A percentile compares a stretch with the other conserved stretches of the same genome.
Conservation (phyloP, 495 filamentous ascomycete species). For the Barbatosphaeria neglecta region DNA sequence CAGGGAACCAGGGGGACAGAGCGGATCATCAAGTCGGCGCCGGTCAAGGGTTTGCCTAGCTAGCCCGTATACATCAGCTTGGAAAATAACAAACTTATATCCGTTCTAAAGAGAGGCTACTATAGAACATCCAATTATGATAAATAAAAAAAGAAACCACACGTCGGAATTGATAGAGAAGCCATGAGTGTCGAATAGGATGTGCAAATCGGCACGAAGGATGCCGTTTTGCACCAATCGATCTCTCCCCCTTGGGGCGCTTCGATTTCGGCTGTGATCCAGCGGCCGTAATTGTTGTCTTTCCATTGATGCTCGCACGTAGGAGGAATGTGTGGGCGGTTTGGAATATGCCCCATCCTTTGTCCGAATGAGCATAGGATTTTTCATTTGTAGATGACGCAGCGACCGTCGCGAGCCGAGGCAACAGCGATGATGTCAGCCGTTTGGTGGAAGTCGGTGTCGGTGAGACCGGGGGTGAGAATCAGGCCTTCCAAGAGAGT, state of each 20-base stretch:
- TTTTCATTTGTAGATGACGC: neutral
- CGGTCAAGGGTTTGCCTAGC: conserved; percentile 21
- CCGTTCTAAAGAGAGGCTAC: conserved; percentile 11
- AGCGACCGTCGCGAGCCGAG: neutral
- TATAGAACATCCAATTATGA: too few species aligned
- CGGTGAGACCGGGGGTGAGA: too few species aligned
- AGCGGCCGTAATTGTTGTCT: neutral
- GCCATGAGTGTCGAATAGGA: neutral
- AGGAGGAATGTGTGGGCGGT: too few species aligned
- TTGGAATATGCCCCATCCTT: neutral
- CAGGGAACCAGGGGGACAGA: conserved; percentile 21
- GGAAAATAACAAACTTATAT: conserved; percentile 24
- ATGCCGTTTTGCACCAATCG: conserved; percentile 3
- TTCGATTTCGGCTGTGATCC: conserved; percentile 1
- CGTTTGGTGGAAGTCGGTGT: too few species aligned
- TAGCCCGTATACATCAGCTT: conserved; percentile 9
- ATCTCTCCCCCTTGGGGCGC: conserved; percentile 1
- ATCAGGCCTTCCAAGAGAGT: too few species aligned
- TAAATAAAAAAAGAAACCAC: conserved; percentile 5
- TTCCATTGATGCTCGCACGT: conserved; percentile 3
- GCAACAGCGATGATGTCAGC: too few species aligned
- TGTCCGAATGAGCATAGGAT: neutral
- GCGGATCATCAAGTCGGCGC: conserved; percentile 18
- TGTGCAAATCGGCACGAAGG: conserved; percentile 1
- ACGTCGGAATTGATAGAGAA: conserved; percentile 24